Percentiles rank a stretch among this genome's conserved stretches.
Evolutionary conservation across 305 asterid genomes (phyloP).

Genomic region (Monarda citriodora): DNA sequence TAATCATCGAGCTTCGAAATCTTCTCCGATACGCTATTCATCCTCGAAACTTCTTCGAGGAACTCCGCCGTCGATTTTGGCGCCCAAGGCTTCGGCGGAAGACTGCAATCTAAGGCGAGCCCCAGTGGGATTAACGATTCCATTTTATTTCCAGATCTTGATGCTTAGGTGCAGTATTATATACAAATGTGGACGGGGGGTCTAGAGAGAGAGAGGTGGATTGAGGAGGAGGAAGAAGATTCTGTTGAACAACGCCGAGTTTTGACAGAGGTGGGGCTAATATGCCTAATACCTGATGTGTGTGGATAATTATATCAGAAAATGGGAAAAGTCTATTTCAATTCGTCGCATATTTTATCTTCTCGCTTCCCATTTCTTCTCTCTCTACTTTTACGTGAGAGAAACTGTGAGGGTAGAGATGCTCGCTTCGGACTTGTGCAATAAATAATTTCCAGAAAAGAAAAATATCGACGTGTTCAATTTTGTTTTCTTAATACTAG

Average conservation of each 20-base stretch:
- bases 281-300: neutral
- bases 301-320: constrained; percentile 16
- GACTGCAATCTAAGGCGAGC: constrained; percentile 50
- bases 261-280: constrained; percentile 25
- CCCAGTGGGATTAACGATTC: constrained; percentile 52
- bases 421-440: neutral
- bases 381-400: neutral
- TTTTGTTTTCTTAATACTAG: neutral
- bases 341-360: constrained; percentile 35
- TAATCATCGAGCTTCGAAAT: constrained; percentile 53
- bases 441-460: too few relatives aligned
- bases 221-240: constrained; percentile 25
- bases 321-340: constrained; percentile 26
- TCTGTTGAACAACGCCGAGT: constrained; percentile 39
- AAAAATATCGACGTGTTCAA: neutral
- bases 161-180: neutral
- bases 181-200: constrained; percentile 8
- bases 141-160: constrained; percentile 40
- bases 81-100: constrained; percentile 19
- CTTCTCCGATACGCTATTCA: constrained; percentile 41
- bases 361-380: neutral
- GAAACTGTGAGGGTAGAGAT: neutral
- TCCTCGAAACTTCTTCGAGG: constrained; percentile 38
- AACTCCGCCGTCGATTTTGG: constrained; percentile 42
- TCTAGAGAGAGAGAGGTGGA: neutral